A percentile compares a stretch with the other conserved stretches of the same genome.
Conservation (phyloP, 2,329 filamentous ascomycete species). For the Ophiobolus disseminans region DNA sequence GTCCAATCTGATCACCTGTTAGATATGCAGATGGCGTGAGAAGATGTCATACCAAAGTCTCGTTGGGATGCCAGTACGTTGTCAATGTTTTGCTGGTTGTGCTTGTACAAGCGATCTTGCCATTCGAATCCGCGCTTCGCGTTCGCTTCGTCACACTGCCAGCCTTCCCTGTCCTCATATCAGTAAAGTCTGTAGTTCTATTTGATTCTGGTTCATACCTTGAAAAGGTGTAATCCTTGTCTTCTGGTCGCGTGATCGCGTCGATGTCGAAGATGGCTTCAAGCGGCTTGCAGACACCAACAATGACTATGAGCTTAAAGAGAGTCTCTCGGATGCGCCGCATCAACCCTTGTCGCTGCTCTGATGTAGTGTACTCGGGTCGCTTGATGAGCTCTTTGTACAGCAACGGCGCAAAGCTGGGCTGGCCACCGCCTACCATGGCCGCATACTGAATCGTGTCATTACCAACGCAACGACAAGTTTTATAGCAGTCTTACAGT, state of each 20-base stretch:
- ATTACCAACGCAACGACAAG: not conserved
- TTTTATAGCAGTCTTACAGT: slow-evolving; percentile 33
- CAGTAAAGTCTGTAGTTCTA: not conserved
- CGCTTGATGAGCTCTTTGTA: slow-evolving; percentile 63
- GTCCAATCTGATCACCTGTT: slow-evolving; percentile 53
- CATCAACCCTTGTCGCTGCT: slow-evolving; percentile 57
- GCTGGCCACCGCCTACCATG: slow-evolving; percentile 60
- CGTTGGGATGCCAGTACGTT: slow-evolving; percentile 53
- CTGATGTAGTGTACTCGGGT: slow-evolving; percentile 54
- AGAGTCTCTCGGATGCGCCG: slow-evolving; percentile 64
- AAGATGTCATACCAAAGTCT: slow-evolving; percentile 49
- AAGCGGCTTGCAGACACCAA: slow-evolving; percentile 69
- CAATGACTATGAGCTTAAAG: slow-evolving; percentile 63
- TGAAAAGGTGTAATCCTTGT: slow-evolving; percentile 63
- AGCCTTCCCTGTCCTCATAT: slow-evolving; percentile 53
- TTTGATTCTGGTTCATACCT: slow-evolving; percentile 39
- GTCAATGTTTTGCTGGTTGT: slow-evolving; percentile 53
- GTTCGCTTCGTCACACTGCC: slow-evolving; percentile 66
- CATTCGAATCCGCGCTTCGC: slow-evolving; percentile 61
- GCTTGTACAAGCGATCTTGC: slow-evolving; percentile 64
- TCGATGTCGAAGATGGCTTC: slow-evolving; percentile 66
- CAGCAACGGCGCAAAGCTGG: slow-evolving; percentile 60
- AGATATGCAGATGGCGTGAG: not conserved
- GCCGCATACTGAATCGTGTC: slow-evolving; percentile 45
- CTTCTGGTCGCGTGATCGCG: slow-evolving; percentile 60